These are phyloP conservation scores for Lecanicillium sp. DNA, from an alignment of 2,329 filamentous ascomycete genomes.

Conservation along the genomic window DNA sequence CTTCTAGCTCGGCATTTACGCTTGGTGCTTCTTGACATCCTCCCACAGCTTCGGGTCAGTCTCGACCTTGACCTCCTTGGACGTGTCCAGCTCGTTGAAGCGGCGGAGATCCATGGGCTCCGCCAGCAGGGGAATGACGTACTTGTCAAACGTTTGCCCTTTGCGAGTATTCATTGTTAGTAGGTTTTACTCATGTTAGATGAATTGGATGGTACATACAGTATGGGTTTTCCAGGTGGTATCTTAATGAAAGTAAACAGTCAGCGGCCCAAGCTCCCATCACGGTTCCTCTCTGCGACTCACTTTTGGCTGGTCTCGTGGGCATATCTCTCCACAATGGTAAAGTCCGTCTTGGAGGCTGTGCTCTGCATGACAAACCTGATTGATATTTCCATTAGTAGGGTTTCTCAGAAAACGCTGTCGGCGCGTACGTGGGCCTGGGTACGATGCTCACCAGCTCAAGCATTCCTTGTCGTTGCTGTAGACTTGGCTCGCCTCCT, in stretches of 20 bases:
- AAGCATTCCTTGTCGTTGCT: slow-evolving; percentile 63
- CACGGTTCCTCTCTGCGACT: slow-evolving; percentile 23
- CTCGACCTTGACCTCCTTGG: slow-evolving; percentile 34
- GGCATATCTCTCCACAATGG: slow-evolving; percentile 67
- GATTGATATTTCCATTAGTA: no score
- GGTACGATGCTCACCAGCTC: slow-evolving; percentile 55
- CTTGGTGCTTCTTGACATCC: no score
- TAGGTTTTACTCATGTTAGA: no score
- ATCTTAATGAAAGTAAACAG: slow-evolving; percentile 42
- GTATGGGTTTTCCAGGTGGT: slow-evolving; percentile 62
- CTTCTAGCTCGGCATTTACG: no score
- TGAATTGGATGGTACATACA: slow-evolving; percentile 30
- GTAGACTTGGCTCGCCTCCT: slow-evolving; percentile 68
- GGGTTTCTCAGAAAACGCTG: no score
- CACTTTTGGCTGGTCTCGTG: slow-evolving; percentile 45
- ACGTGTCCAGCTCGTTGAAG: slow-evolving; percentile 58
- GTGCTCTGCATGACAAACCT: slow-evolving; percentile 65
- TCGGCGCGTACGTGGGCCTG: no score
- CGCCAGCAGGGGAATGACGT: slow-evolving; percentile 61
- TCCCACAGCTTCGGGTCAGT: slow-evolving; percentile 8
- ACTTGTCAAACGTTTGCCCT: slow-evolving; percentile 64
- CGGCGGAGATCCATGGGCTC: slow-evolving; percentile 62
- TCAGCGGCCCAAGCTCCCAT: not conserved
- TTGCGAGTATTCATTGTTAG: no score
- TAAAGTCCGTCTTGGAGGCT: slow-evolving; percentile 61